phyloP scores from a whole-genome alignment of 2,329 filamentous ascomycete species.

The Hymenoscyphus salicellus region DNA sequence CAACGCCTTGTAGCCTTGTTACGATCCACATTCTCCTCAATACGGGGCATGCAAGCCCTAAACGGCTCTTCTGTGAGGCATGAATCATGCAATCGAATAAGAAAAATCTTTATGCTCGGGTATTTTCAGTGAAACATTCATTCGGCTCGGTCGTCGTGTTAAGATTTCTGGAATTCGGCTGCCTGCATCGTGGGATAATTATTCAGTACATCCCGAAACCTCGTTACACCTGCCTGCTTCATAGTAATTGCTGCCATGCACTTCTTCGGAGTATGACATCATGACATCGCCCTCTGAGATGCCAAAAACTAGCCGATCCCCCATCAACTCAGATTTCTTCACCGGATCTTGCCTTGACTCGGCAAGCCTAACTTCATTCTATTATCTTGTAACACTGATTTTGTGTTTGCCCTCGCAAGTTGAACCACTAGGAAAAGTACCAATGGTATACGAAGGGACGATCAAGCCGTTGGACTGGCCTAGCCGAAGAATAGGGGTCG shows the following conservation, averaged over 20 bases:
- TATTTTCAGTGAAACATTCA: background rate
- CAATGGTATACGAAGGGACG: background rate
- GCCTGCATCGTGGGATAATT: background rate
- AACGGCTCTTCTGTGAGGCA: background rate
- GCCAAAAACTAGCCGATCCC: background rate
- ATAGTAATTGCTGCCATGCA: background rate
- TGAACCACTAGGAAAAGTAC: background rate
- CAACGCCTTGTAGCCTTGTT: constrained; percentile 7
- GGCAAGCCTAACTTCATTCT: background rate
- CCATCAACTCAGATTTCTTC: background rate
- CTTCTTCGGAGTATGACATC: background rate
- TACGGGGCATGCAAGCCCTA: background rate
- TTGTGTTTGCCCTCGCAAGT: background rate
- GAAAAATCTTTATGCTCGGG: background rate
- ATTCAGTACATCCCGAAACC: background rate
- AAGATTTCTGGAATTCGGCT: background rate
- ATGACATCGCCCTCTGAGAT: background rate
- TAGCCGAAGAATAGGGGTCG: background rate
- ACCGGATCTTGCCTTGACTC: background rate
- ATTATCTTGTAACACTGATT: background rate
- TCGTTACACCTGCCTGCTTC: background rate
- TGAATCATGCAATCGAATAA: background rate
- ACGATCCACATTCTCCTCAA: background rate
- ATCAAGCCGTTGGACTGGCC: background rate
- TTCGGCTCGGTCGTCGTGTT: background rate